Percentiles rank a stretch among this genome's conserved stretches.
Conservation (phyloP, 1,284 basidiomycete genomes). For the Irpex sp. region DNA sequence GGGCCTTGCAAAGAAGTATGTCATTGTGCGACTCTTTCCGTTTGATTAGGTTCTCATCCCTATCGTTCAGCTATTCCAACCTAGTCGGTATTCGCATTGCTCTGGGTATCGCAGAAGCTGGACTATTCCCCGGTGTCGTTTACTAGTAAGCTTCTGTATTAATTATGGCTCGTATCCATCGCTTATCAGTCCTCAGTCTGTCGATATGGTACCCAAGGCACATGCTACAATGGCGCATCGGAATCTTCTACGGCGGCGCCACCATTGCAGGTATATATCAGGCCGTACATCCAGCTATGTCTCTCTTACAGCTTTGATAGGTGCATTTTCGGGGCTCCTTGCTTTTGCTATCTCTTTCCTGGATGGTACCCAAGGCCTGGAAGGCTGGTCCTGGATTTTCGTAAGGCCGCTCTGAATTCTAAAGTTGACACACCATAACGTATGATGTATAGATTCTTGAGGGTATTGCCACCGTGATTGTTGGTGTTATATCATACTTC, state of each 20-base stretch:
- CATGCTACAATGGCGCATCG: slow-evolving; percentile 31
- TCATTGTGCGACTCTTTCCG: neutral
- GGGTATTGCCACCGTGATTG: slow-evolving; percentile 47
- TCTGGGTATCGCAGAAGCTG: slow-evolving; percentile 67
- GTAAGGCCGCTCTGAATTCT: slow-evolving; percentile 27
- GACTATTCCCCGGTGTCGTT: slow-evolving; percentile 65
- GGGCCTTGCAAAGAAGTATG: slow-evolving; percentile 63
- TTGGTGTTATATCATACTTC: slow-evolving; percentile 43
- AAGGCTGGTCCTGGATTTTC: slow-evolving; percentile 39
- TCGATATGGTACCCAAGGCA: slow-evolving; percentile 33
- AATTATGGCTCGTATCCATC: neutral
- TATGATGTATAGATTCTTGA: slow-evolving; percentile 42
- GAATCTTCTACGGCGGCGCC: slow-evolving; percentile 34
- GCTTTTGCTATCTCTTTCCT: slow-evolving; percentile 36
- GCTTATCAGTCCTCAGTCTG: slow-evolving; percentile 16
- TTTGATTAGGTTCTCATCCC: neutral
- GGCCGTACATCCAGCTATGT: neutral
- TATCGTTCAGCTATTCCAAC: slow-evolving; percentile 47
- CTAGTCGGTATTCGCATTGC: slow-evolving; percentile 56
- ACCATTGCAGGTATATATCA: slow-evolving; percentile 21
- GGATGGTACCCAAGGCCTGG: slow-evolving; percentile 30
- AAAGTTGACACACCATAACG: slow-evolving; percentile 17
- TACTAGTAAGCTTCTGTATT: slow-evolving; percentile 44
- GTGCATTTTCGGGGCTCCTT: slow-evolving; percentile 31
- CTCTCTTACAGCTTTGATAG: slow-evolving; percentile 2